Base-by-base conservation (phyloP, 768 basidiomycete genomes). In the Leccinum boreale region DNA sequence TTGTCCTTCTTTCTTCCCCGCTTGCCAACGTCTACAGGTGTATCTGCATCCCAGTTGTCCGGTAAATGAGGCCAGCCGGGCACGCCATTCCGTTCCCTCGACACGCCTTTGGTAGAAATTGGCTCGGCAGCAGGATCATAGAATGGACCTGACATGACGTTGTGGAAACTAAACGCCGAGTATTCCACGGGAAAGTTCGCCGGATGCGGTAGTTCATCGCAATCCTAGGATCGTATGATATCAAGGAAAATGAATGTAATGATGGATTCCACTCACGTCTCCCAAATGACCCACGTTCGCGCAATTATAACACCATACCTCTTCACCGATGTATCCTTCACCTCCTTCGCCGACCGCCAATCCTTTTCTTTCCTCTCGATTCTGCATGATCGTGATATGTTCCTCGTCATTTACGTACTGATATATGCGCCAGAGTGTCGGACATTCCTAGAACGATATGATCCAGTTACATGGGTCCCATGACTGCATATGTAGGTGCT, bases 301-400 rank as follows among this genome's bases (percentile, higher is more conserved):
- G 62, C 91, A 93, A 62, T 89, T 89, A 67, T 91, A 90, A 69
- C 91, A 93, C 87, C 87, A 92, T 62, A 83, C 77, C 65, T 90
- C 89, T 33, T 73, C 70, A 5, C 81, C 87, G 54, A 92, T 85
- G 70, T 87, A 91, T 6, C 86, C 89, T 69, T 92, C 91, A 10
- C 90, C 88, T 14, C 91, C 90, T 55, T 85, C 67, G 11, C 90
- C 89, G 7, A 90, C 71, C 12, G 67, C 65, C 6, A 85, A 66
- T 4, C 74, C 67, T 45, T 76, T 79, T 67, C 80, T 87, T 26
- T 75, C 68, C 58, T 80, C 77, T 29, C 89, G 83, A 19, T 58
- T 63, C 17, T 68, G 65, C 3, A 87, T 69, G 44, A 79, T 80
- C 6, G 64, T 58, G 11, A 70, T 66, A 29, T 81, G 81, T 46